phyloP scores from a whole-genome alignment of 1,139 yeast species.

The Yamadazyma songkhlaensis region DNA sequence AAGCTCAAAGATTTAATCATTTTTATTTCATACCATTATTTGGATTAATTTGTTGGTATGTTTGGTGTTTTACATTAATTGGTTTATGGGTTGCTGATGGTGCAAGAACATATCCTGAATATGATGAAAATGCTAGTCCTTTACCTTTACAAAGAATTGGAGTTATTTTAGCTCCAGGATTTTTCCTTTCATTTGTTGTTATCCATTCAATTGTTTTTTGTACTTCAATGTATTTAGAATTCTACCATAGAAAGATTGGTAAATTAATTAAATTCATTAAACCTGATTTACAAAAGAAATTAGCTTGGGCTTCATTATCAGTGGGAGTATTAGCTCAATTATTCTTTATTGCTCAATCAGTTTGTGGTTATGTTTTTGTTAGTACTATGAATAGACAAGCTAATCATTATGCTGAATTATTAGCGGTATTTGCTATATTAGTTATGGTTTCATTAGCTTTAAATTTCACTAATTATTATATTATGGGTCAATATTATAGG shows the following conservation, averaged over 20 bases:
- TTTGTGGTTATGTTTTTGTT: constrained; percentile 21
- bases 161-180: constrained; percentile 23
- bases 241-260: constrained; percentile 30
- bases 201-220: constrained; percentile 26
- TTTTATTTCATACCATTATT: constrained; percentile 27
- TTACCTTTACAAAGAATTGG: constrained; percentile 29
- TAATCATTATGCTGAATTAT: constrained; percentile 23
- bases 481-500: constrained; percentile 31
- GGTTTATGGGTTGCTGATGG: constrained; percentile 25
- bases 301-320: constrained; percentile 25
- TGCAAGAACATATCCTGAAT: constrained; percentile 19
- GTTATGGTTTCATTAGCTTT: constrained; percentile 22
- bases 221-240: constrained; percentile 26
- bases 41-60: constrained; percentile 28
- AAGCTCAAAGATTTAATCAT: constrained; percentile 20
- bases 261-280: constrained; percentile 28
- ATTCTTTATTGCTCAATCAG: constrained; percentile 23
- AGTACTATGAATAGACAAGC: constrained; percentile 16
- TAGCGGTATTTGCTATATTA: constrained; percentile 27
- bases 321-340: constrained; percentile 25
- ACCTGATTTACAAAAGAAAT: constrained; percentile 24
- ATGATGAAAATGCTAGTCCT: constrained; percentile 17
- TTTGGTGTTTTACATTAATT: constrained; percentile 21
- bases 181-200: constrained; percentile 22
- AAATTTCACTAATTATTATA: constrained; percentile 29